Conservation (phyloP, 208 protist species). For the Crithidia brevicula region DNA sequence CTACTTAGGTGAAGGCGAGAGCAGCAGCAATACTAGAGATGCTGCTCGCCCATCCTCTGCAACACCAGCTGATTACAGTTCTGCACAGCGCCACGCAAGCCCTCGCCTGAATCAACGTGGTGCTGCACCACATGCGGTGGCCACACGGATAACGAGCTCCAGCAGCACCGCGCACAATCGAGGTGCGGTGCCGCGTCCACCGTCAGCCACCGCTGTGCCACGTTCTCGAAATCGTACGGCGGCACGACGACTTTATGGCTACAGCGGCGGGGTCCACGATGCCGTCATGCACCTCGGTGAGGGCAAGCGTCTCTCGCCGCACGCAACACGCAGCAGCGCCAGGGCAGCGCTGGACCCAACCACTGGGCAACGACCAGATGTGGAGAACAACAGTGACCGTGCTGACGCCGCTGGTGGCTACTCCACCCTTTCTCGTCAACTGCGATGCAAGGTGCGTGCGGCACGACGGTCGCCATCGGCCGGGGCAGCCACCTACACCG, state of each 20-base stretch:
- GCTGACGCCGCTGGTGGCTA: neutral
- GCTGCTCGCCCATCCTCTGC: neutral
- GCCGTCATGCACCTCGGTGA: neutral
- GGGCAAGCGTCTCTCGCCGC: neutral
- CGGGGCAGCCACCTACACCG: neutral
- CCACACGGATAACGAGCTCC: no score
- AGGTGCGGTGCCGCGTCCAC: neutral
- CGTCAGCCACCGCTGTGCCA: neutral
- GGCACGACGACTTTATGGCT: neutral
- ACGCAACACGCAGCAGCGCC: neutral
- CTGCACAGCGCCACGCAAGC: neutral
- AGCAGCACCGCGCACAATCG: no score
- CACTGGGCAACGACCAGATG: neutral
- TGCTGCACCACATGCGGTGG: no score
- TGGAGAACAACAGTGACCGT: neutral
- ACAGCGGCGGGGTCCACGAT: neutral
- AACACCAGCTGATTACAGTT: neutral
- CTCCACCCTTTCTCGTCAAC: constrained; percentile 3
- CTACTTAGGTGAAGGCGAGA: constrained; percentile 35
- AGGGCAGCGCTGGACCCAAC: neutral
- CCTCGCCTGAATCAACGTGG: neutral
- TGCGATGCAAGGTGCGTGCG: constrained; percentile 14
- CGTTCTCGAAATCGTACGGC: neutral
- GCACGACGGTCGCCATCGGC: constrained; percentile 10
- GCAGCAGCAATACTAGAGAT: no score